Evolutionary conservation across 2,329 filamentous ascomycete species (phyloP).

Genomic region (Arthrobotrys iridis): DNA sequence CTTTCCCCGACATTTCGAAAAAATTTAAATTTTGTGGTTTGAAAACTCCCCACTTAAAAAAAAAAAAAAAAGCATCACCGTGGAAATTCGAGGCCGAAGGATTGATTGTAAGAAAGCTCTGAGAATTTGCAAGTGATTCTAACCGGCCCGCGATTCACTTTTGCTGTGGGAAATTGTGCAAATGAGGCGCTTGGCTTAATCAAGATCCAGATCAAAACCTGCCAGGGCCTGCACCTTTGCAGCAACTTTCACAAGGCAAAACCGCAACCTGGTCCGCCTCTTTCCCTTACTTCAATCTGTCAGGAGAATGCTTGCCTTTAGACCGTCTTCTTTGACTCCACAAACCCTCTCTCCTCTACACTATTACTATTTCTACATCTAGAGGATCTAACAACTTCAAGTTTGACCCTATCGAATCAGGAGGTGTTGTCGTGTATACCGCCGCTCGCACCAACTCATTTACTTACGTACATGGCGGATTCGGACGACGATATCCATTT

Average conservation of each 20-base stretch:
- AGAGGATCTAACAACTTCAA: neutral
- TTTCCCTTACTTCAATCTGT: slow-evolving; percentile 10
- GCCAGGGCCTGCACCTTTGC: slow-evolving; percentile 20
- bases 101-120: too few species aligned
- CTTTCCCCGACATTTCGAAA: too few species aligned
- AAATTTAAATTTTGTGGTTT: too few species aligned
- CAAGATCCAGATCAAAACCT: slow-evolving; percentile 19
- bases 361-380: neutral
- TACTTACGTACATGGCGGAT: slow-evolving; percentile 50
- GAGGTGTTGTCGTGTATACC: slow-evolving; percentile 32
- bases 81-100: too few species aligned
- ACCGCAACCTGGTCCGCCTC: neutral
- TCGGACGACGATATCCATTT: slow-evolving; percentile 47
- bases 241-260: slow-evolving; percentile 50
- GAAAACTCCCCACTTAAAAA: too few species aligned
- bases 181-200: neutral
- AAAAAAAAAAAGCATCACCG: too few species aligned
- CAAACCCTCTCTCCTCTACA: neutral
- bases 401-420: neutral
- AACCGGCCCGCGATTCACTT: too few species aligned
- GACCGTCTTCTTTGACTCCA: slow-evolving; percentile 50
- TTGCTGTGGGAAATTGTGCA: too few species aligned
- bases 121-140: too few species aligned
- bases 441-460: too few species aligned
- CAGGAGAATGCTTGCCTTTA: slow-evolving; percentile 53